phyloP scores from a whole-genome alignment of 148 eudicot genomes.

The Vaccinium myrtillus region DNA sequence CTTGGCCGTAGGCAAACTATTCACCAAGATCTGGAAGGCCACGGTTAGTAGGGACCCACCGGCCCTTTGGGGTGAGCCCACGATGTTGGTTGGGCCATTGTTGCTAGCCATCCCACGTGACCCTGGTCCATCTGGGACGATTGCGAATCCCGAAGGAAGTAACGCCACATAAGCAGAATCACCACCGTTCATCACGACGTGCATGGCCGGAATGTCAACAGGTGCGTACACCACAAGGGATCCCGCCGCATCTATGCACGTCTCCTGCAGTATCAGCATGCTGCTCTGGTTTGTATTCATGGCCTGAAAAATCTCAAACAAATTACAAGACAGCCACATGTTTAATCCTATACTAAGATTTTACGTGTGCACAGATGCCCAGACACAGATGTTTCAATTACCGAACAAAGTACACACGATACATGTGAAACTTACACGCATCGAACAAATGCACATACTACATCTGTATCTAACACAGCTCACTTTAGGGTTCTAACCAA shows the following conservation, averaged over 20 bases:
- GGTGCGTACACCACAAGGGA: slow-evolving; percentile 96
- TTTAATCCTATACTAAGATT: background rate
- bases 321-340: background rate
- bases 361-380: background rate
- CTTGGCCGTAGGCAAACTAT: slow-evolving; percentile 85
- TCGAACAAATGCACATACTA: no score
- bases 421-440: background rate
- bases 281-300: slow-evolving; percentile 79
- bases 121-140: slow-evolving; percentile 65
- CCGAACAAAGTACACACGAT: background rate
- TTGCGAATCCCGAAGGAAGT: slow-evolving; percentile 85
- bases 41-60: slow-evolving; percentile 82
- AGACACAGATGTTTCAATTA: background rate
- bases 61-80: slow-evolving; percentile 21
- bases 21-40: slow-evolving; percentile 88
- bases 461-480: no score
- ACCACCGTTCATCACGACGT: slow-evolving; percentile 94
- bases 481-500: background rate
- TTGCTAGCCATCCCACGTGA: slow-evolving; percentile 28
- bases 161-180: slow-evolving; percentile 91
- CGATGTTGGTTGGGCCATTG: background rate
- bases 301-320: slow-evolving; percentile 44
- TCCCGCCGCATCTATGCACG: slow-evolving; percentile 82
- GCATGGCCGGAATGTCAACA: slow-evolving; percentile 92
- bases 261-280: slow-evolving; percentile 92